Evolutionary conservation across 495 filamentous ascomycete species (phyloP).

Genomic region (Penicillium salamii): DNA sequence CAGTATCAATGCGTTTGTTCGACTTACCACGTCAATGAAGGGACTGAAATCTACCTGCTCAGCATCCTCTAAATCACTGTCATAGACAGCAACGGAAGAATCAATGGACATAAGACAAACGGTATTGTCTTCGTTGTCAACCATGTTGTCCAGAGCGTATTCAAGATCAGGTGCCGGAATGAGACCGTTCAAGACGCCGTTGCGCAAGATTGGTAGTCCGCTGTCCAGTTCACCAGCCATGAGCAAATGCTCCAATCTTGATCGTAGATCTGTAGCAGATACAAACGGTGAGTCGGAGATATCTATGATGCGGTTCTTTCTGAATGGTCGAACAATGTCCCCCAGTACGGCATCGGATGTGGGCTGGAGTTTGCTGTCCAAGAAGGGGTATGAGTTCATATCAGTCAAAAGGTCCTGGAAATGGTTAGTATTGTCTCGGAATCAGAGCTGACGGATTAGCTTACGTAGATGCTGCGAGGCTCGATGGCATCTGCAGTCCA

Average conservation of each 20-base stretch:
- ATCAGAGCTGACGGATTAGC: constrained; percentile 10
- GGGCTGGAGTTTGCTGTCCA: constrained; percentile 90
- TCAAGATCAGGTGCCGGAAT: constrained; percentile 95
- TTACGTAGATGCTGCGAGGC: constrained; percentile 87
- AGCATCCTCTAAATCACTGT: constrained; percentile 40
- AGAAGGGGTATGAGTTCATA: constrained; percentile 94
- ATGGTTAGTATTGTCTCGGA: constrained; percentile 17
- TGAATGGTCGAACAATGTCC: constrained; percentile 77
- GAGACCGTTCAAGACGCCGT: constrained; percentile 79
- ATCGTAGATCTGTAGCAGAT: constrained; percentile 67
- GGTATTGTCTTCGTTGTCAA: constrained; percentile 62
- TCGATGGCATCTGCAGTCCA: constrained; percentile 98
- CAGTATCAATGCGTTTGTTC: not conserved
- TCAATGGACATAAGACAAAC: constrained; percentile 79
- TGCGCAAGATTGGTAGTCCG: constrained; percentile 78
- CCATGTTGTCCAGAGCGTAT: constrained; percentile 81
- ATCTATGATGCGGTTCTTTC: constrained; percentile 78
- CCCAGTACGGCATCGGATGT: constrained; percentile 80
- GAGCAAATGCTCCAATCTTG: constrained; percentile 78
- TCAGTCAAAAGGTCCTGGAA: constrained; percentile 81
- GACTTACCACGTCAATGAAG: constrained; percentile 78
- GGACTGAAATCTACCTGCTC: constrained; percentile 69
- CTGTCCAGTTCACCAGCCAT: constrained; percentile 87
- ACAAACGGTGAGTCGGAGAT: constrained; percentile 77
- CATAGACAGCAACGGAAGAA: constrained; percentile 52